Evolutionary conservation across 148 eudicot species (phyloP), one percentile per base, ranked within the genome.

Genomic region (Heliosperma pusillum): DNA sequence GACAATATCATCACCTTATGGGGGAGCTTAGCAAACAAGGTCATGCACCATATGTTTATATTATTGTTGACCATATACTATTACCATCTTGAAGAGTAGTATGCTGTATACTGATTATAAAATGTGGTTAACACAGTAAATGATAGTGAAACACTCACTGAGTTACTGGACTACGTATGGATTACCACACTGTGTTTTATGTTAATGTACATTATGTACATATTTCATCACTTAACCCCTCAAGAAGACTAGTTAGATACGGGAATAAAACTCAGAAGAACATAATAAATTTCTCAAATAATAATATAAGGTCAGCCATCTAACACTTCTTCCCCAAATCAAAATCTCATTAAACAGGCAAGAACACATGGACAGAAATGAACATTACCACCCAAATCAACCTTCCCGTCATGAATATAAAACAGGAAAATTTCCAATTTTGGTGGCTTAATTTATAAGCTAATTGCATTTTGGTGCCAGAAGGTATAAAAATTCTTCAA

Each of bases 61-160:
- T 66, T 66, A 24, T 19, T 66, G 45, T 36, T 36, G 47, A 9
- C 30, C 69, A 17, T 66, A 33, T 26, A 66, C 19, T 50, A 26
- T 5, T 26, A 66, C 19, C 69, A 26, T 5, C 22, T 66, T 30
- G 2, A 26, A 33, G 19, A 13, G 13, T 36, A 66, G 69, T 30
- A 30, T 6, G 10, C 21, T 15, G 16, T 66, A 30, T 6, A 7
- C 47, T 15, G 16, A 26, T 63, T 26, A 63, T 63, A 13, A 26
- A 26, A 10, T 1, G 40, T 63, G 40, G 7, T 26, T 3, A 13
- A 27, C 40, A 63, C 10, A 63, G 9, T 0, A 63, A 26, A 63
- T 63, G 40, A 63, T 13, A 26, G 66, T 63, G 66, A 63, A 13
- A 15, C 66, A 63, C 40, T 63, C 30, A 27, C 66, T 27, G 66